phyloP scores from a whole-genome alignment of 2,329 filamentous ascomycete species.

The Cladosporium sp. region DNA sequence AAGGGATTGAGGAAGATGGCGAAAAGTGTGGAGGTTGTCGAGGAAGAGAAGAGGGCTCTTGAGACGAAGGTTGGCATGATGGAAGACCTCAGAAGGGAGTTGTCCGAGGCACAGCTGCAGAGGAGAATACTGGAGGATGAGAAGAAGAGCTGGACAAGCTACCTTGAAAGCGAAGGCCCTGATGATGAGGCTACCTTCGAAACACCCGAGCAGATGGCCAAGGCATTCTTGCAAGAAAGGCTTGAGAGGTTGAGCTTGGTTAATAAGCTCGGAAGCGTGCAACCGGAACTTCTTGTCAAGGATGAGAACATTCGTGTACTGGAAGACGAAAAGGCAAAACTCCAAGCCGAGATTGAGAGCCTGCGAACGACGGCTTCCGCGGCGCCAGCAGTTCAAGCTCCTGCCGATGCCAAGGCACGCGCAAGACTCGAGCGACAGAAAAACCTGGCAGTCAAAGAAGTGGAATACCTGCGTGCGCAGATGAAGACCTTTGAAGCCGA shows the following conservation, averaged over 20 bases:
- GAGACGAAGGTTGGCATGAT: slow-evolving; percentile 73
- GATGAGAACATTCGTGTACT: slow-evolving; percentile 70
- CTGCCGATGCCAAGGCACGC: slow-evolving; percentile 61
- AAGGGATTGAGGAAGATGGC: slow-evolving; percentile 75
- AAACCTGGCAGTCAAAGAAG: slow-evolving; percentile 80
- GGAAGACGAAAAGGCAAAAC: slow-evolving; percentile 62
- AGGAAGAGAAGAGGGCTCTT: slow-evolving; percentile 86
- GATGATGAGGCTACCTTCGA: slow-evolving; percentile 70
- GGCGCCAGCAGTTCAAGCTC: slow-evolving; percentile 25
- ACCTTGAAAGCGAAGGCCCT: slow-evolving; percentile 66
- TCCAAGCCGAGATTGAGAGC: slow-evolving; percentile 68
- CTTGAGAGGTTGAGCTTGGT: slow-evolving; percentile 75
- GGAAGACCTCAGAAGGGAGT: slow-evolving; percentile 67
- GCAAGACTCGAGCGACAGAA: slow-evolving; percentile 81
- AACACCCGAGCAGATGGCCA: slow-evolving; percentile 80
- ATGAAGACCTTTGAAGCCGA: slow-evolving; percentile 82
- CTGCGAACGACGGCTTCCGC: slow-evolving; percentile 47
- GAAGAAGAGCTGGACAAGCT: slow-evolving; percentile 77
- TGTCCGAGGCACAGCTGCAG: slow-evolving; percentile 75
- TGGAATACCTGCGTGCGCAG: slow-evolving; percentile 89
- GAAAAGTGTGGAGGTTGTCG: slow-evolving; percentile 86
- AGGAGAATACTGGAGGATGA: slow-evolving; percentile 87
- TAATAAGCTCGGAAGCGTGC: slow-evolving; percentile 72
- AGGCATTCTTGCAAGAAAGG: slow-evolving; percentile 76
- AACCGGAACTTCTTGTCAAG: slow-evolving; percentile 72